phyloP scores from a whole-genome alignment of 805 yeast genomes.

The Jamesozyma piceae region DNA sequence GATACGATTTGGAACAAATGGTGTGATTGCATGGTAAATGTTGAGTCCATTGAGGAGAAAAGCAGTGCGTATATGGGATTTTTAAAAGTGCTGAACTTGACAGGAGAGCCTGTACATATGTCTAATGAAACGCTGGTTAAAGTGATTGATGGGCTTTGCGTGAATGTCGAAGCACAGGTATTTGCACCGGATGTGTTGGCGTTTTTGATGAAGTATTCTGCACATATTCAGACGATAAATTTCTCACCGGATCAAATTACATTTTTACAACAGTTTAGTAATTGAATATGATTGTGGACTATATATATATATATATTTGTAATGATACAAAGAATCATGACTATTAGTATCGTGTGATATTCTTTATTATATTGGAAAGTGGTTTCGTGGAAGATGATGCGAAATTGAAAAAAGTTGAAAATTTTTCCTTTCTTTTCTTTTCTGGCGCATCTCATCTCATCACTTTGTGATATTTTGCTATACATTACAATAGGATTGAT shows the following conservation, averaged over 20 bases:
- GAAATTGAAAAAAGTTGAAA: no score
- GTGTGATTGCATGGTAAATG: constrained; percentile 57
- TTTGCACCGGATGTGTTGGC: constrained; percentile 24
- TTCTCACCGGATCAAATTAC: constrained; percentile 17
- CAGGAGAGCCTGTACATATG: constrained; percentile 13
- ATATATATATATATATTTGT: no score
- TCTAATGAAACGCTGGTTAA: constrained; percentile 19
- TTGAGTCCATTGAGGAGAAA: constrained; percentile 79
- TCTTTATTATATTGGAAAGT: no score
- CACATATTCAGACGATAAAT: constrained; percentile 14
- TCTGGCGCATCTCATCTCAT: no score
- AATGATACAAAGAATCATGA: no score
- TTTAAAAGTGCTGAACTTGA: constrained; percentile 46
- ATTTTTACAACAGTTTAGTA: constrained; percentile 21
- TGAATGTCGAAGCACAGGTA: constrained; percentile 23
- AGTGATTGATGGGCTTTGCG: constrained; percentile 21
- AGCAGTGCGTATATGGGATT: constrained; percentile 81
- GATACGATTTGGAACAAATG: constrained; percentile 47
- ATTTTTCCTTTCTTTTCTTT: no score
- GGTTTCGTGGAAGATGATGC: no score
- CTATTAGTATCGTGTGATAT: no score
- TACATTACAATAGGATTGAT: no score
- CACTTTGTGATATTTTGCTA: no score
- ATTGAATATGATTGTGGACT: no score
- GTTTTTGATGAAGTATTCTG: constrained; percentile 19